Conservation (phyloP, 2,329 filamentous ascomycete genomes). For the Fusarium kyushuense region DNA sequence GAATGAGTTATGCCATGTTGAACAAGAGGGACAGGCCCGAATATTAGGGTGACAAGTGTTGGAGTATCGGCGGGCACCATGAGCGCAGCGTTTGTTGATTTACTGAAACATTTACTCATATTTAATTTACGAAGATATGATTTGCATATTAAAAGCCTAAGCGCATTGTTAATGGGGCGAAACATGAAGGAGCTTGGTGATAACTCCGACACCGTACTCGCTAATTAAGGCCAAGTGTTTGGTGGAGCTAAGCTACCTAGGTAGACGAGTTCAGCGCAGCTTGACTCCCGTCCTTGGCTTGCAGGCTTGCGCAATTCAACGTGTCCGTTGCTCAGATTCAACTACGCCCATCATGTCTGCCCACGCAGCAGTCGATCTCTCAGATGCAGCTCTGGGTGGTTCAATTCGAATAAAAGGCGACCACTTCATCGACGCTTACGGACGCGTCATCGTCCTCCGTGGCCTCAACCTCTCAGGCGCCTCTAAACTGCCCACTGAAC, state of each 20-base stretch:
- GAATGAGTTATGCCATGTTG: slow-evolving; percentile 40
- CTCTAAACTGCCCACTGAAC: slow-evolving; percentile 55
- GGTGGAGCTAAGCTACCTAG: slow-evolving; percentile 31
- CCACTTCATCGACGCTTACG: slow-evolving; percentile 52
- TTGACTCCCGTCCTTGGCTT: background rate
- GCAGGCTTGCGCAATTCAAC: slow-evolving; percentile 32
- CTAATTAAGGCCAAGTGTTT: slow-evolving; percentile 31
- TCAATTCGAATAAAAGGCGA: slow-evolving; percentile 48
- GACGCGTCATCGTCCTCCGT: slow-evolving; percentile 56
- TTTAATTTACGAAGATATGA: slow-evolving; percentile 29
- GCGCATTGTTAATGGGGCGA: background rate
- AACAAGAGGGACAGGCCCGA: slow-evolving; percentile 29
- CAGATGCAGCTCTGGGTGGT: slow-evolving; percentile 52
- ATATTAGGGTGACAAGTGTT: slow-evolving; percentile 1
- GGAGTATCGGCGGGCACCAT: slow-evolving; percentile 4
- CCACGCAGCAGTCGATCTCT: slow-evolving; percentile 52
- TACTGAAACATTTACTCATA: background rate
- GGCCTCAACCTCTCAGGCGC: slow-evolving; percentile 58
- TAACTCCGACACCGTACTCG: slow-evolving; percentile 8
- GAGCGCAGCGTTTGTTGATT: slow-evolving; percentile 31
- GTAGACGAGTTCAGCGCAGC: background rate
- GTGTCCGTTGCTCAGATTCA: slow-evolving; percentile 26
- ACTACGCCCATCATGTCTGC: slow-evolving; percentile 31
- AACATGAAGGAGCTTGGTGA: background rate
- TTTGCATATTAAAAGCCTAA: background rate